phyloP scores from a whole-genome alignment of 2,329 filamentous ascomycete genomes.

The Colletotrichum sp. region DNA sequence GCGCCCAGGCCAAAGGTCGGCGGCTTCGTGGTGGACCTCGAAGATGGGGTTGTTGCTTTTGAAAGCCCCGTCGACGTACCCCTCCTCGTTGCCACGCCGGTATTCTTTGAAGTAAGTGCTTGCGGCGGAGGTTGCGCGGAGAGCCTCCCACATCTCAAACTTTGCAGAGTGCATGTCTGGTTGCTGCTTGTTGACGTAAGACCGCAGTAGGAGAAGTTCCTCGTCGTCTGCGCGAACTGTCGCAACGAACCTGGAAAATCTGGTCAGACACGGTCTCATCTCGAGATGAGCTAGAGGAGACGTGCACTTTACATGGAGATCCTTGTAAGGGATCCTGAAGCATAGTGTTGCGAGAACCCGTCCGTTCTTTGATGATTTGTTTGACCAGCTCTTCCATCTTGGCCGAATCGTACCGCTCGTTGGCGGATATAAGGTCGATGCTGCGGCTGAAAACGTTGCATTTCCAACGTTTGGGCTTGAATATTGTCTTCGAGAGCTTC shows the following conservation, averaged over 20 bases:
- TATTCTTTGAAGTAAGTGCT: constrained; percentile 37
- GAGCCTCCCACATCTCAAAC: constrained; percentile 34
- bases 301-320: constrained; percentile 2
- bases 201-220: neutral
- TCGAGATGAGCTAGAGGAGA: fast-evolving
- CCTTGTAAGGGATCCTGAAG: neutral
- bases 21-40: constrained; percentile 37
- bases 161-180: neutral
- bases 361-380: constrained; percentile 15
- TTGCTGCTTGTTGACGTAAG: constrained; percentile 6
- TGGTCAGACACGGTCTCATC: neutral
- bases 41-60: constrained; percentile 43
- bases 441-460: constrained; percentile 17
- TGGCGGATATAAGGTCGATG: neutral
- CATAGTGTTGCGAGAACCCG: constrained; percentile 4
- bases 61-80: constrained; percentile 39
- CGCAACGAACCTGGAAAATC: constrained; percentile 18
- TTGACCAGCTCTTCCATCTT: constrained; percentile 22
- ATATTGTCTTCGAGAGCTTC: constrained; percentile 23
- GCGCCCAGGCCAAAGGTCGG: constrained; percentile 31
- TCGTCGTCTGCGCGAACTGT: constrained; percentile 21
- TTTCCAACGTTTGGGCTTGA: constrained; percentile 23
- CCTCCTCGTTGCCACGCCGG: constrained; percentile 22
- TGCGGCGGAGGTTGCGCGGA: constrained; percentile 37
- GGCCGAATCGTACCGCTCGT: constrained; percentile 11